Conservation (phyloP, 73 alveolate genomes). For the Paramecium bursaria region DNA sequence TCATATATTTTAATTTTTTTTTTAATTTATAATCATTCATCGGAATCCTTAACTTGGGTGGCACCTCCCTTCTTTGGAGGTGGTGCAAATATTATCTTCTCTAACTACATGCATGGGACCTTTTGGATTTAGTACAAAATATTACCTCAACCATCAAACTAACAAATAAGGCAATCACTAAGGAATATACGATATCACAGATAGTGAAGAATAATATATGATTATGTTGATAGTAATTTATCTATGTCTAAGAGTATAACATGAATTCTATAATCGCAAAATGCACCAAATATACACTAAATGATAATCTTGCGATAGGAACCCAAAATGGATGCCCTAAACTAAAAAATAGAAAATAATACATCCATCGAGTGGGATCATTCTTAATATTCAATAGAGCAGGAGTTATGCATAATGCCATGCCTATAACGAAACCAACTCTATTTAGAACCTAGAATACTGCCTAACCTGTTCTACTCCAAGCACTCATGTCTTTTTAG, state of each 20-base stretch:
- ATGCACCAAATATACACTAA: slow-evolving; percentile 72
- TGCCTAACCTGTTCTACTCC: slow-evolving; percentile 35
- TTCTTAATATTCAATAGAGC: slow-evolving; percentile 67
- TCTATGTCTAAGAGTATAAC: slow-evolving; percentile 42
- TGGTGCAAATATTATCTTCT: slow-evolving; percentile 65
- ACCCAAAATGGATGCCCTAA: slow-evolving; percentile 72
- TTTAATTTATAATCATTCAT: too few relatives aligned
- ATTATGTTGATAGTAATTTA: slow-evolving; percentile 48
- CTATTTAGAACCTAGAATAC: slow-evolving; percentile 57
- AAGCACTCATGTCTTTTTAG: slow-evolving; percentile 63
- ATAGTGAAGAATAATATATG: slow-evolving; percentile 56
- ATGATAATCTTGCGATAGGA: slow-evolving; percentile 73
- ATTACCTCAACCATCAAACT: slow-evolving; percentile 66
- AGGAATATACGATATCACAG: slow-evolving; percentile 62
- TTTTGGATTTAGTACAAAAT: not conserved
- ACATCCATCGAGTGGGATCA: slow-evolving; percentile 53
- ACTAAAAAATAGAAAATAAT: slow-evolving; percentile 7
- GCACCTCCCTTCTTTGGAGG: too few relatives aligned
- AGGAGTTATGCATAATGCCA: slow-evolving; percentile 69
- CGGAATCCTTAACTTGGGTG: too few relatives aligned
- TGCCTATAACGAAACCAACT: slow-evolving; percentile 72
- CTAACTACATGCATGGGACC: slow-evolving; percentile 74
- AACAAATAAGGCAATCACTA: slow-evolving; percentile 56
- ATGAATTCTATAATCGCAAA: slow-evolving; percentile 58
- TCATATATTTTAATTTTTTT: too few relatives aligned